Evolutionary conservation across 106 monocot genomes (phyloP).

Genomic region (Dioscorea zingiberensis): DNA sequence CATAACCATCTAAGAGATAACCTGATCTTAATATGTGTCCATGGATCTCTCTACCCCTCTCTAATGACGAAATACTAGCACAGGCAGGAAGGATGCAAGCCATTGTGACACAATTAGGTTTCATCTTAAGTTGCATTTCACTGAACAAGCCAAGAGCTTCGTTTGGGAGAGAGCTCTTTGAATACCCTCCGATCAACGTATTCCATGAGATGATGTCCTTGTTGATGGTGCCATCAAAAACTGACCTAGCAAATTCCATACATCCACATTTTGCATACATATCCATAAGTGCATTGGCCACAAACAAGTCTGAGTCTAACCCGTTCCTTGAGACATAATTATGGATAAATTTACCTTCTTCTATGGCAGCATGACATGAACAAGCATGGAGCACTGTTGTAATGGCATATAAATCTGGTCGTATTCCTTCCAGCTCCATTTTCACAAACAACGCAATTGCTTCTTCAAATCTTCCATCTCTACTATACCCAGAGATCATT

Average conservation of each 20-base stretch:
- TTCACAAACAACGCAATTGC: slow-evolving; percentile 43
- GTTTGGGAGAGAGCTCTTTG: slow-evolving; percentile 49
- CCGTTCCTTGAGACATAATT: slow-evolving; percentile 35
- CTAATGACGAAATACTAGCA: slow-evolving; percentile 52
- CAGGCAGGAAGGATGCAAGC: slow-evolving; percentile 62
- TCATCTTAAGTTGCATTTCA: slow-evolving; percentile 34
- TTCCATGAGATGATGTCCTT: slow-evolving; percentile 77
- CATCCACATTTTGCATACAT: slow-evolving; percentile 75
- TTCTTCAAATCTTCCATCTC: slow-evolving; percentile 36
- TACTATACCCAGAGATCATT: slow-evolving; percentile 48
- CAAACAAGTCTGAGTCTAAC: slow-evolving; percentile 36
- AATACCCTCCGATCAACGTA: slow-evolving; percentile 69
- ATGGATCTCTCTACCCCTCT: slow-evolving; percentile 77
- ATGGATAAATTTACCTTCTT: slow-evolving; percentile 49
- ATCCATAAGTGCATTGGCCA: slow-evolving; percentile 74
- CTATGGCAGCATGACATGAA: slow-evolving; percentile 34
- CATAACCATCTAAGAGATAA: slow-evolving; percentile 22
- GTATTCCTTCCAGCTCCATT: slow-evolving; percentile 50
- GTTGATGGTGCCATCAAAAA: slow-evolving; percentile 31
- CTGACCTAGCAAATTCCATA: slow-evolving; percentile 46
- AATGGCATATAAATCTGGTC: slow-evolving; percentile 41
- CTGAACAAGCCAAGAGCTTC: slow-evolving; percentile 53
- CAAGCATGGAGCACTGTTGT: slow-evolving; percentile 70
- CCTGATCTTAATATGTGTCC: slow-evolving; percentile 34
- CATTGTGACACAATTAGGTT: slow-evolving; percentile 57